Conservation (phyloP, 805 yeast species). For the Ogataea corticis region DNA sequence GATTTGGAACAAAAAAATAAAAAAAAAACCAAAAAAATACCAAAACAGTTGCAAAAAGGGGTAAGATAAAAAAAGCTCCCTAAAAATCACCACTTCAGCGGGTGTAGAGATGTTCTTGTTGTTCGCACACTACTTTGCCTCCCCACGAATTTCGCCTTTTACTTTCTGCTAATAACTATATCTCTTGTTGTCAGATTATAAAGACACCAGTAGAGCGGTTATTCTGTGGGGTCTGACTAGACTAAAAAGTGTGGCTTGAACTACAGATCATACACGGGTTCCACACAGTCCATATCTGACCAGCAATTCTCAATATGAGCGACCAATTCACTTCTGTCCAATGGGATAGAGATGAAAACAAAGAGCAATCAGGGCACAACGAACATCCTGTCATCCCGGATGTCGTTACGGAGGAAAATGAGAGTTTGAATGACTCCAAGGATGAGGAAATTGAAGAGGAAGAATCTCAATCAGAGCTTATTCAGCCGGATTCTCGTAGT, state of each 20-base stretch:
- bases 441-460: slow-evolving; percentile 3
- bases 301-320: slow-evolving; percentile 23
- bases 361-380: neutral
- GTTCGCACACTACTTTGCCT: neutral
- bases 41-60: too few relatives aligned
- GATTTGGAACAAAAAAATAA: slow-evolving; percentile 4
- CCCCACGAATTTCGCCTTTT: slow-evolving; percentile 5
- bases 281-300: too few relatives aligned
- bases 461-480: slow-evolving; percentile 13
- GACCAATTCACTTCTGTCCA: slow-evolving; percentile 59
- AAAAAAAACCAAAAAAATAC: slow-evolving; percentile 2
- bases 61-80: too few relatives aligned
- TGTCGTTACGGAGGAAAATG: slow-evolving; percentile 2
- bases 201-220: too few relatives aligned
- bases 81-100: too few relatives aligned
- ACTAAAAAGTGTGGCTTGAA: too few relatives aligned
- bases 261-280: too few relatives aligned
- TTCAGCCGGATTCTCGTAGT: slow-evolving; percentile 6
- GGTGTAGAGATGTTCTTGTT: slow-evolving; percentile 3
- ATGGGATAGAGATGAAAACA: slow-evolving; percentile 50
- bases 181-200: too few relatives aligned
- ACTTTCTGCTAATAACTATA: too few relatives aligned
- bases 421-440: slow-evolving; percentile 1
- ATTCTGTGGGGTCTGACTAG: neutral
- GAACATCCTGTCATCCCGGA: slow-evolving; percentile 9